These are phyloP conservation scores for Hygrophila difformis DNA, from an alignment of 257 asterid genomes.

Conservation along the genomic window DNA sequence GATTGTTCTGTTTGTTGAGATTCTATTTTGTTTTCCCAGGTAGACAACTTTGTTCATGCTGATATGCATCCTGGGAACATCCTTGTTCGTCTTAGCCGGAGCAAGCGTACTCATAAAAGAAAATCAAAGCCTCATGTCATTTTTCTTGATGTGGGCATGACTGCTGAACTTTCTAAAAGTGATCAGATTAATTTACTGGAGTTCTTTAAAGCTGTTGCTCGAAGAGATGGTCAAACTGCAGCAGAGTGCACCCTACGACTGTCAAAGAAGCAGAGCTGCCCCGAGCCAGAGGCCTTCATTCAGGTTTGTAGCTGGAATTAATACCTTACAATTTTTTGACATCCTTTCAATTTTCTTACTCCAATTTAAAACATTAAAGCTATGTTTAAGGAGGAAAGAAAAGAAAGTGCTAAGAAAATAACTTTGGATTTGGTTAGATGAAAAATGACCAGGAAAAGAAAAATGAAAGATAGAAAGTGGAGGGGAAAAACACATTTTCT, in stretches of 20 bases:
- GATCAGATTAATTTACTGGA: slow-evolving; percentile 50
- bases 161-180: slow-evolving; percentile 69
- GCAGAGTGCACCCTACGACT: slow-evolving; percentile 52
- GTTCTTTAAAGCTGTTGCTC: slow-evolving; percentile 70
- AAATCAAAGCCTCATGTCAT: slow-evolving; percentile 66
- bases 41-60: slow-evolving; percentile 79
- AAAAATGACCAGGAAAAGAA: too few species aligned
- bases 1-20: slow-evolving; percentile 10
- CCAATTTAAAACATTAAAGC: background rate
- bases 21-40: slow-evolving; percentile 33
- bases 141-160: slow-evolving; percentile 81
- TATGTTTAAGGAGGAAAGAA: too few species aligned
- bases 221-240: slow-evolving; percentile 67
- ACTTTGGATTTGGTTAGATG: too few species aligned
- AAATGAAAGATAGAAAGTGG: too few species aligned
- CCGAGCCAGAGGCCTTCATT: slow-evolving; percentile 62
- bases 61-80: slow-evolving; percentile 92
- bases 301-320: slow-evolving; percentile 35
- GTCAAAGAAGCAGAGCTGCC: slow-evolving; percentile 70
- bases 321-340: slow-evolving; percentile 7
- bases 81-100: slow-evolving; percentile 52
- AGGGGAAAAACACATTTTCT: too few species aligned
- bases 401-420: too few species aligned
- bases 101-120: slow-evolving; percentile 42
- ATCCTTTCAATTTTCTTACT: slow-evolving; percentile 1